These are phyloP conservation scores for Penicillium sp. DNA, from an alignment of 2,329 filamentous ascomycete species.

Conservation along the genomic window DNA sequence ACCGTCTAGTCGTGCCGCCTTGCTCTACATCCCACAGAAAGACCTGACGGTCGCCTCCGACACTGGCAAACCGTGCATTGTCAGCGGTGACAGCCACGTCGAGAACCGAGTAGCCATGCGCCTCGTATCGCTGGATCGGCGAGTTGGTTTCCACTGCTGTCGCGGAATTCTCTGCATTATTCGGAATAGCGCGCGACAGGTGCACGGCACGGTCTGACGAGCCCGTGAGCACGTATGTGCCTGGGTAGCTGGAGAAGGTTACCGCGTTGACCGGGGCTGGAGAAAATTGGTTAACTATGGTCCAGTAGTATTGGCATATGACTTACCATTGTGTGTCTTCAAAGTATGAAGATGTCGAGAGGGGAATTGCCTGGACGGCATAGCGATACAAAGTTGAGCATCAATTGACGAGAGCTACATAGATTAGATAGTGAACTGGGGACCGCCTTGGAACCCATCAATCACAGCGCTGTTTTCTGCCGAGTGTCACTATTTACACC, in stretches of 20 bases:
- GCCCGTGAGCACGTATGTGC: constrained; percentile 76
- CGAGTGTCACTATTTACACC: too few relatives aligned
- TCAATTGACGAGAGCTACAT: too few relatives aligned
- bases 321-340: constrained; percentile 42
- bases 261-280: constrained; percentile 66
- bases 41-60: constrained; percentile 81
- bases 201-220: constrained; percentile 78
- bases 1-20: constrained; percentile 69
- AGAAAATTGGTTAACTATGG: neutral
- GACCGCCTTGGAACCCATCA: too few relatives aligned
- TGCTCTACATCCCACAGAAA: constrained; percentile 92
- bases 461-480: too few relatives aligned
- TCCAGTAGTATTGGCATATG: neutral
- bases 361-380: constrained; percentile 33
- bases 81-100: constrained; percentile 65
- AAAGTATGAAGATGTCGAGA: constrained; percentile 39
- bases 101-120: constrained; percentile 88
- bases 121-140: constrained; percentile 80
- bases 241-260: constrained; percentile 64
- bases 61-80: constrained; percentile 81
- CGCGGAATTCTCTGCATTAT: constrained; percentile 34
- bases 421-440: too few relatives aligned
- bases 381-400: constrained; percentile 6
- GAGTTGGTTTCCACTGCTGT: constrained; percentile 32
- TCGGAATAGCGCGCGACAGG: constrained; percentile 63